These are phyloP conservation scores for Russula sp. DNA, from an alignment of 768 basidiomycete species.

Conservation along the genomic window DNA sequence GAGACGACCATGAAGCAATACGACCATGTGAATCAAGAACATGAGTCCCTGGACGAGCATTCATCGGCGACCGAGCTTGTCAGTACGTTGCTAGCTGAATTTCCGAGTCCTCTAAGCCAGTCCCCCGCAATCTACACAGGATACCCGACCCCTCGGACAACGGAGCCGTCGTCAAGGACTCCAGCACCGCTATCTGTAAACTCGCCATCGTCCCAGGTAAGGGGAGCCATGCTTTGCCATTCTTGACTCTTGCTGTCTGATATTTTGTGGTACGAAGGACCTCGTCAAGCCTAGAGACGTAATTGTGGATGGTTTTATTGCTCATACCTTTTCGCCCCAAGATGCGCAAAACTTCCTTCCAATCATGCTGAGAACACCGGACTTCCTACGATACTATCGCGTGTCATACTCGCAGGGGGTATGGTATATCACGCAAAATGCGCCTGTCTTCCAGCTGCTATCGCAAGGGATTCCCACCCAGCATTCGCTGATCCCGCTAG, in stretches of 20 bases:
- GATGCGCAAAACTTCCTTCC: neutral
- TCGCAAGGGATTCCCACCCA: neutral
- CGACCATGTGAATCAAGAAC: too few relatives aligned
- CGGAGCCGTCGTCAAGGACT: too few relatives aligned
- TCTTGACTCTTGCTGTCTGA: neutral
- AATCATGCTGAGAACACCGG: neutral
- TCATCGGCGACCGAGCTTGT: too few relatives aligned
- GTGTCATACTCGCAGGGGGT: neutral
- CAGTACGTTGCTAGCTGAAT: too few relatives aligned
- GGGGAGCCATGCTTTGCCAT: neutral
- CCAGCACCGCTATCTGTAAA: too few relatives aligned
- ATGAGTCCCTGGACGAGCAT: too few relatives aligned
- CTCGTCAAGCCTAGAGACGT: neutral
- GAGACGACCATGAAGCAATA: too few relatives aligned
- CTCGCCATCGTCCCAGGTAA: neutral
- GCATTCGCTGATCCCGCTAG: neutral
- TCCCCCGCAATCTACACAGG: too few relatives aligned
- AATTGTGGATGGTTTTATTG: neutral
- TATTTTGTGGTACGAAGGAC: too few relatives aligned
- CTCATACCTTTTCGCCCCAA: neutral
- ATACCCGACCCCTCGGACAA: too few relatives aligned
- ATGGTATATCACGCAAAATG: neutral
- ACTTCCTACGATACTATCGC: neutral
- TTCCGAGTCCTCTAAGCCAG: too few relatives aligned
- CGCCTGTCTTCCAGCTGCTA: too few relatives aligned